phyloP scores from a whole-genome alignment of 192 early-diverging fungal species.

The Coemansia sp. region DNA sequence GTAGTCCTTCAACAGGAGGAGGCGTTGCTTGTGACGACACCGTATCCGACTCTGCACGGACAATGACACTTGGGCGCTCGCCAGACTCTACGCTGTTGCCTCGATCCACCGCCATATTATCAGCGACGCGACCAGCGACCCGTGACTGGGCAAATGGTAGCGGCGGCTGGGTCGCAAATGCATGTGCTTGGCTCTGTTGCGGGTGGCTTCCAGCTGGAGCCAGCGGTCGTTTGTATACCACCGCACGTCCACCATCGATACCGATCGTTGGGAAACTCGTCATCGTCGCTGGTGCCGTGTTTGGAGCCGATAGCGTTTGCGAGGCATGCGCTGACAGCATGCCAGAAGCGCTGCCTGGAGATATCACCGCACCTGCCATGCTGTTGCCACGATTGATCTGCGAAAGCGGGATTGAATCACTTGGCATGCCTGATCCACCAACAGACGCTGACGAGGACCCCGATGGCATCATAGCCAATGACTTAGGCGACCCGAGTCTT shows the following conservation, averaged over 20 bases:
- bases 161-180: not conserved
- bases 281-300: slow-evolving; percentile 33
- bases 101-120: not conserved
- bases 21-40: slow-evolving; percentile 44
- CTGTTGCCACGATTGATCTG: not conserved
- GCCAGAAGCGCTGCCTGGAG: not conserved
- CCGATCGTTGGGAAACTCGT: slow-evolving; percentile 46
- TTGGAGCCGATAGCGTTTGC: slow-evolving; percentile 9
- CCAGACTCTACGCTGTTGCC: not conserved
- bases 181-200: not conserved
- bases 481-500: not conserved
- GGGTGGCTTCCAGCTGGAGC: not conserved
- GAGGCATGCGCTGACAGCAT: not conserved
- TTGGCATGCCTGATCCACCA: not conserved
- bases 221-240: slow-evolving; percentile 26
- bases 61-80: not conserved
- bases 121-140: not conserved
- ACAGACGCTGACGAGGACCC: slow-evolving; percentile 1
- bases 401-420: slow-evolving; percentile 3
- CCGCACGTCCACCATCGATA: slow-evolving; percentile 43
- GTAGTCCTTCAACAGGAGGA: slow-evolving; percentile 47
- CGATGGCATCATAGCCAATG: not conserved
- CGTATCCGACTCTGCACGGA: slow-evolving; percentile 28
- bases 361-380: slow-evolving; percentile 2
- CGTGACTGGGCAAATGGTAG: slow-evolving; percentile 1